phyloP scores from a whole-genome alignment of 2,329 filamentous ascomycete species.

The Ophiostoma tasmaniense region DNA sequence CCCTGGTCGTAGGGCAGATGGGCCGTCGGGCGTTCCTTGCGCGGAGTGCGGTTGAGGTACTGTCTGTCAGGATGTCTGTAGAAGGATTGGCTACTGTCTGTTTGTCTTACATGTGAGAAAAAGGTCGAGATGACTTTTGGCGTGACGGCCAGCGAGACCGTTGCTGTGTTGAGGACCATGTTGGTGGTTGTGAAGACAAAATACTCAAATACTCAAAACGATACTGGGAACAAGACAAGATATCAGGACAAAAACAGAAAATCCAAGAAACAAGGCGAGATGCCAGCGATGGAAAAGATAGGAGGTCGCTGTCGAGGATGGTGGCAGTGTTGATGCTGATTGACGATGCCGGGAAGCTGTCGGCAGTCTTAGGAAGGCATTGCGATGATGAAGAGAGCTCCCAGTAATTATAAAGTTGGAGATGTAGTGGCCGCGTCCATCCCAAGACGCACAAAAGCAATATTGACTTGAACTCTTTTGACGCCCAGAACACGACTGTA shows the following conservation, averaged over 20 bases:
- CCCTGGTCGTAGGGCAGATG: constrained; percentile 94
- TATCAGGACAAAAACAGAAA: background rate
- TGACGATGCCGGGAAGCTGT: background rate
- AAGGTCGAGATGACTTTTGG: constrained; percentile 82
- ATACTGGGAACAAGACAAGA: background rate
- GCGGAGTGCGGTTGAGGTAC: constrained; percentile 73
- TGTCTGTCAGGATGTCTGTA: constrained; percentile 28
- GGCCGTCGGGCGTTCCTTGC: constrained; percentile 72
- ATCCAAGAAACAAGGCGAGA: background rate
- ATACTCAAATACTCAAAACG: background rate
- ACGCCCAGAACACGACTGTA: background rate
- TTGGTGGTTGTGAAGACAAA: background rate
- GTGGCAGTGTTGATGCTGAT: background rate
- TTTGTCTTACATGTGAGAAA: constrained; percentile 65
- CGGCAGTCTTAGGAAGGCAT: background rate
- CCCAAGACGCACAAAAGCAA: background rate
- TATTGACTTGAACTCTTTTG: background rate
- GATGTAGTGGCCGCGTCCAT: background rate
- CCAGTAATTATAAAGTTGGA: background rate
- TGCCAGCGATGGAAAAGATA: background rate
- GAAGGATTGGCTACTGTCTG: background rate
- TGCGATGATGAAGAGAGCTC: background rate
- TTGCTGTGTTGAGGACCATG: constrained; percentile 59
- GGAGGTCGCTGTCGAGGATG: background rate
- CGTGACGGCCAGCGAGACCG: constrained; percentile 74